Conservation (phyloP, 2,329 filamentous ascomycete genomes). For the Lecanicillium sp. region DNA sequence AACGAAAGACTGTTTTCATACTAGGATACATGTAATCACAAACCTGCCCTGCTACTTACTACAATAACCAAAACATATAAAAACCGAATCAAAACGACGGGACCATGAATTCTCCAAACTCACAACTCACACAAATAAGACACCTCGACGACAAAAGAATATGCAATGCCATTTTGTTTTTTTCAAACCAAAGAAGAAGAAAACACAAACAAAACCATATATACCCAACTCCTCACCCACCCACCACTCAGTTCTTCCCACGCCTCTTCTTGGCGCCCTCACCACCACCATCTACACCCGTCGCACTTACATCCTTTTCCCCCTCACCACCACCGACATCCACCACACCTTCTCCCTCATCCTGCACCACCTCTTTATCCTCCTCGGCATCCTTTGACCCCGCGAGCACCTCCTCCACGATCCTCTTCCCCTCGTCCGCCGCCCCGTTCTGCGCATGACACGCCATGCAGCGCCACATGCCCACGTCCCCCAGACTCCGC, state of each 20-base stretch:
- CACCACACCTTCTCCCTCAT: conserved; percentile 13
- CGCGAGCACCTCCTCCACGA: conserved; percentile 58
- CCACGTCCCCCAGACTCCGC: conserved; percentile 69
- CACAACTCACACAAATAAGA: too few relatives aligned
- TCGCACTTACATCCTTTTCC: conserved; percentile 2
- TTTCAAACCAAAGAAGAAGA: not conserved
- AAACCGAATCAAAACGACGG: too few relatives aligned
- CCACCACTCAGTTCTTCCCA: too few relatives aligned
- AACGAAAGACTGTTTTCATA: too few relatives aligned
- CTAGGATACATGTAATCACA: too few relatives aligned
- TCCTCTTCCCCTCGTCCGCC: conserved; percentile 67
- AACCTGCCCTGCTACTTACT: too few relatives aligned
- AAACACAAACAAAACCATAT: not conserved
- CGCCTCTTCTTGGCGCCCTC: conserved; percentile 22
- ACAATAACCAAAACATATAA: too few relatives aligned
- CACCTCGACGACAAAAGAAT: too few relatives aligned
- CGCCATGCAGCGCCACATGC: conserved; percentile 81
- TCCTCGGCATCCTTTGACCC: conserved; percentile 18
- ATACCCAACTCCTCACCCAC: too few relatives aligned
- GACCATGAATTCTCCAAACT: too few relatives aligned
- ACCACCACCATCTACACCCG: not conserved
- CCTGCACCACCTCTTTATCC: conserved; percentile 15
- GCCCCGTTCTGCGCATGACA: conserved; percentile 79
- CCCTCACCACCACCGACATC: conserved; percentile 16
- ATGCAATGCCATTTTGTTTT: too few relatives aligned